A percentile compares a stretch with the other conserved stretches of the same genome.
Evolutionary conservation across 2,329 filamentous ascomycete genomes (phyloP).

Genomic region (Fusarium armeniacum): DNA sequence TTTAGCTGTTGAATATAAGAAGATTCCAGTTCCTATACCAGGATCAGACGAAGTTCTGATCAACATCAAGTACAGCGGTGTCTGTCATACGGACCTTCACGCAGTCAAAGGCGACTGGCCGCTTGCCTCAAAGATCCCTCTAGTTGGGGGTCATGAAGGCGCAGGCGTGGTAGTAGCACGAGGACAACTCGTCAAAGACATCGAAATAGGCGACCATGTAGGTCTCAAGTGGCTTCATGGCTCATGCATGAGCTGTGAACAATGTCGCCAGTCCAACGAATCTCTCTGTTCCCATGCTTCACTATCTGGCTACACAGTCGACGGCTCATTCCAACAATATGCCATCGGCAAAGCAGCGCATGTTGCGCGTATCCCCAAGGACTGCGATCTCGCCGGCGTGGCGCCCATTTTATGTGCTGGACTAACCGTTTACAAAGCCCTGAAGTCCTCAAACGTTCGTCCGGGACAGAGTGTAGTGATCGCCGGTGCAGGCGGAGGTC

Average conservation of each 20-base stretch:
- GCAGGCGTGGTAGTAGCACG: conserved; percentile 84
- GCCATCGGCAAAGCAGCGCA: conserved; percentile 85
- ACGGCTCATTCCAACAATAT: conserved; percentile 92
- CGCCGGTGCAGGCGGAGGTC: conserved; percentile 84
- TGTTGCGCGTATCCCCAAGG: conserved; percentile 82
- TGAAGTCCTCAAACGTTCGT: conserved; percentile 80
- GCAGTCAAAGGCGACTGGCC: conserved; percentile 91
- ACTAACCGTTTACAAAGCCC: conserved; percentile 86
- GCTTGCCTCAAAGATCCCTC: conserved; percentile 78
- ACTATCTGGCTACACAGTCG: conserved; percentile 89
- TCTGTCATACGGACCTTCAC: conserved; percentile 84
- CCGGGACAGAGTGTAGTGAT: conserved; percentile 84
- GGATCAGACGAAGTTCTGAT: conserved; percentile 88
- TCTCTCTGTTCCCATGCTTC: conserved; percentile 80
- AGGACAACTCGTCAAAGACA: conserved; percentile 79
- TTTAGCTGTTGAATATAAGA: conserved; percentile 74
- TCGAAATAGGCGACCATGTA: conserved; percentile 83
- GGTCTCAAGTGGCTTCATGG: conserved; percentile 93
- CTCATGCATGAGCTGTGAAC: conserved; percentile 82
- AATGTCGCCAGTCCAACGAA: conserved; percentile 83
- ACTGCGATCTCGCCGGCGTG: conserved; percentile 78
- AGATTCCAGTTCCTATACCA: conserved; percentile 82
- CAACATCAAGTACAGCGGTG: conserved; percentile 89
- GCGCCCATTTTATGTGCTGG: conserved; percentile 86
- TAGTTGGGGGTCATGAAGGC: conserved; percentile 83